Percentiles rank a stretch among this genome's conserved stretches.
Conservation (phyloP, 768 basidiomycete genomes). For the Piloderma croceum region DNA sequence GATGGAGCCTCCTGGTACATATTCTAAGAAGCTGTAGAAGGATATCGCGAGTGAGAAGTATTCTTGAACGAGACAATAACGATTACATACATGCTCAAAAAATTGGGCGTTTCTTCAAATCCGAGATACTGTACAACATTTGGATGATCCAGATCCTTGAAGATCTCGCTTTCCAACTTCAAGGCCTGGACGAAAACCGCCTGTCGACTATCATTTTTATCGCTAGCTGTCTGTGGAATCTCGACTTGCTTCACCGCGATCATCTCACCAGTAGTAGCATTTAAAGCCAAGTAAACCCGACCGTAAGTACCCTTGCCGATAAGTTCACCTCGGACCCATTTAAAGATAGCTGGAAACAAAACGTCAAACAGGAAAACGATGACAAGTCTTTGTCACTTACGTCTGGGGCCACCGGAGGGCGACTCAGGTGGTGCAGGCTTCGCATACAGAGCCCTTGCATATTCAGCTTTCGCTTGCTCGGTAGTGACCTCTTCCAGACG, state of each 20-base stretch:
- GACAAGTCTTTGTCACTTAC: constrained; percentile 45
- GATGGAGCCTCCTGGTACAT: constrained; percentile 96
- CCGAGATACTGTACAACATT: constrained; percentile 98
- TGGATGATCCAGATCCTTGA: constrained; percentile 95
- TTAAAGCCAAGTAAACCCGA: constrained; percentile 91
- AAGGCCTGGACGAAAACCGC: constrained; percentile 83
- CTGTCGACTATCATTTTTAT: constrained; percentile 85
- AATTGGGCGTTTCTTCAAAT: constrained; percentile 82
- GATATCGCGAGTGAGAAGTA: constrained; percentile 6
- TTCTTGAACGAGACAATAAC: not conserved
- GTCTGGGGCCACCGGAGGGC: constrained; percentile 56
- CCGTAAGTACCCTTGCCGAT: constrained; percentile 98
- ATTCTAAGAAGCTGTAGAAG: constrained; percentile 86
- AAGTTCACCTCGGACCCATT: constrained; percentile 96
- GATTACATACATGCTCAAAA: constrained; percentile 79
- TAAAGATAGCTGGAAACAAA: constrained; percentile 68
- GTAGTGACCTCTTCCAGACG: constrained; percentile 90
- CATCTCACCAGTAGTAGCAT: constrained; percentile 96
- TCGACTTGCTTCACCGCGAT: constrained; percentile 99
- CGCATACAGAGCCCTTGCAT: constrained; percentile 29
- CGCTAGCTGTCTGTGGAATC: constrained; percentile 84
- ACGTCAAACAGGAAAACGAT: no score
- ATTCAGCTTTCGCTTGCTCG: constrained; percentile 49
- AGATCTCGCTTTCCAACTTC: constrained; percentile 91
- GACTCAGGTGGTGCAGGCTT: no score